Base-by-base conservation (phyloP, 192 early-diverging fungal genomes). In the Coemansia sp. region DNA sequence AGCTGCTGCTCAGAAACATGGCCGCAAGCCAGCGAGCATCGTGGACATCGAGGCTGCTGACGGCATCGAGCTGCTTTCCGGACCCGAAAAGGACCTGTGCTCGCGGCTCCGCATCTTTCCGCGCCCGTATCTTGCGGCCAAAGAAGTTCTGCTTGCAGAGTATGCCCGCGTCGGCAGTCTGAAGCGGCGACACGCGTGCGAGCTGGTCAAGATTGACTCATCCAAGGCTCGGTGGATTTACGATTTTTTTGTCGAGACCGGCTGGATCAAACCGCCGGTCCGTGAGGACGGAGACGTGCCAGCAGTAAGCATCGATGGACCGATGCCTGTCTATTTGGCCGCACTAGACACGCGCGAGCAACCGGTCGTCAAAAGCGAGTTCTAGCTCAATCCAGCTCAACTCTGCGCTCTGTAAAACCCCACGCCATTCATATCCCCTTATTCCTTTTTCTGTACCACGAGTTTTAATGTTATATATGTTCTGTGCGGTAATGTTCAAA, bases 181-280 rank as follows among this genome's bases (percentile, higher is more conserved):
- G 62, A 84, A 86, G 53, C 83, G 92, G 51, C 84, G 90, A 50
- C 86, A 90, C 60, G 90, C 92, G 2, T 78, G 92, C n/a, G 84
- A 90, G 50, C 67, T 99, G 58, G 88, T 95, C 78, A 93, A 92
- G 76, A 95, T 98, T 60, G 97, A 99, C 72, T 90, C 89, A 4
- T 88, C 89, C 79, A 97, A 94, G 72, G 91, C 94, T 3, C 84
- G 84, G 69, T 74, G 84, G 67, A 87, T 99, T 8, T 96, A 90
- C 65, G 92, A 98, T 66, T 96, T 97, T 73, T 99, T 96, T 72
- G 87, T 95, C 8, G 86, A 91, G 60, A 90, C 84, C 72, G 94
- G 95, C 5, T 98, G 96, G 96, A 90, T 98, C 72, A 87, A 89
- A 52, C 72, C 45, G 53, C 41, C 47, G 6, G 15, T 49, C n/a